These are phyloP conservation scores for Claviceps quebecensis DNA, from an alignment of 2,329 filamentous ascomycete genomes.

Conservation along the genomic window DNA sequence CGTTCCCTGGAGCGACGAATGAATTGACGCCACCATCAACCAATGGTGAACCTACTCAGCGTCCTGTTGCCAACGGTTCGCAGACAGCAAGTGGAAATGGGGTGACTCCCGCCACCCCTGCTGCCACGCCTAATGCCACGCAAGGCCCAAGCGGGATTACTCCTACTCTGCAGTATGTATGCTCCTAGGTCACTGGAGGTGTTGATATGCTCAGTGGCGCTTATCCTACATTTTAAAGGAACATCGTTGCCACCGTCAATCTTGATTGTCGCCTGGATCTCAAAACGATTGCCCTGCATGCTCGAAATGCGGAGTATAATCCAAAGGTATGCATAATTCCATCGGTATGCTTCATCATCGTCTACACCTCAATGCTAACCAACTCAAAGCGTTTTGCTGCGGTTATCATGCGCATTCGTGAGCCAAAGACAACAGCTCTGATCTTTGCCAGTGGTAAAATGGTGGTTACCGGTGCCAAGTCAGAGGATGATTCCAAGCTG, in stretches of 20 bases:
- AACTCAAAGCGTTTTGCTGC: constrained; percentile 79
- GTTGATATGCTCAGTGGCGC: constrained; percentile 28
- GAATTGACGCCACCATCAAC: constrained; percentile 71
- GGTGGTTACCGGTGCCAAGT: constrained; percentile 97
- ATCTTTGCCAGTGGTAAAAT: constrained; percentile 99
- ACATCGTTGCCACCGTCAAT: constrained; percentile 98
- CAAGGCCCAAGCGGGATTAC: constrained; percentile 79
- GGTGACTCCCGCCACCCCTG: constrained; percentile 80
- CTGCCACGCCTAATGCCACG: constrained; percentile 74
- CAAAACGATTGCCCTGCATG: constrained; percentile 97
- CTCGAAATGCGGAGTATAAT: constrained; percentile 96
- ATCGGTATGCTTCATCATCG: constrained; percentile 8
- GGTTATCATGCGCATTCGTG: constrained; percentile 98
- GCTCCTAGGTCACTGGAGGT: constrained; percentile 21
- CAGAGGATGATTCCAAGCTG: constrained; percentile 93
- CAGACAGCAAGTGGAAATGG: constrained; percentile 55
- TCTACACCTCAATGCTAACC: constrained; percentile 7
- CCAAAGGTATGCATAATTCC: constrained; percentile 56
- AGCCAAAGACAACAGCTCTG: constrained; percentile 93
- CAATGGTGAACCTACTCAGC: constrained; percentile 42
- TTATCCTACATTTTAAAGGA: constrained; percentile 52
- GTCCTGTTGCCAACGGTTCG: constrained; percentile 28
- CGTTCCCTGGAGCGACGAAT: constrained; percentile 72
- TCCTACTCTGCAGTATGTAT: constrained; percentile 91
- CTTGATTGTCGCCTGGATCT: constrained; percentile 93